Evolutionary conservation across 1,284 basidiomycete species (phyloP).

Genomic region (Trichosporon sp.): DNA sequence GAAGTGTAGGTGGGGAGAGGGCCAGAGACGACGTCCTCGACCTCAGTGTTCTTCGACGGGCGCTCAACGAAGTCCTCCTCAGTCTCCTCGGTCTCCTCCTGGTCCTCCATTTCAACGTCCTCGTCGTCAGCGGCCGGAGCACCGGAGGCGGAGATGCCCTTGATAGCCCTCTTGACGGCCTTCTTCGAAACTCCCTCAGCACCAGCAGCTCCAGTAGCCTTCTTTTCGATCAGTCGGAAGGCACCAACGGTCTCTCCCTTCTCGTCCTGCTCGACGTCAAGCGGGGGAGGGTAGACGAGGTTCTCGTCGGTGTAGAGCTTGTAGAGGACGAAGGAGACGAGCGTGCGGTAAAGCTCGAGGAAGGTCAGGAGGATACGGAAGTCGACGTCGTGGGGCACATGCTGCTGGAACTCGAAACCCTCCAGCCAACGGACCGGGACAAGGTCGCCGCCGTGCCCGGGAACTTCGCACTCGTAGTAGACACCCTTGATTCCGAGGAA

Average conservation of each 20-base stretch:
- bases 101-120: slow-evolving; percentile 41
- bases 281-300: slow-evolving; percentile 87
- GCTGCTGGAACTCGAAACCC: slow-evolving; percentile 96
- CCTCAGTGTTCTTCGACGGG: slow-evolving; percentile 57
- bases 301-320: slow-evolving; percentile 94
- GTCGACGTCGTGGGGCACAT: slow-evolving; percentile 90
- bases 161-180: slow-evolving; percentile 52
- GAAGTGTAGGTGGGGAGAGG: slow-evolving; percentile 73
- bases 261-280: slow-evolving; percentile 80
- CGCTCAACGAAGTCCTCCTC: slow-evolving; percentile 50
- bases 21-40: slow-evolving; percentile 50
- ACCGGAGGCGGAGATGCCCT: slow-evolving; percentile 44
- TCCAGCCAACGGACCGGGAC: slow-evolving; percentile 84
- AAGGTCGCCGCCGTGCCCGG: slow-evolving; percentile 66
- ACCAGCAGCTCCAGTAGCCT: slow-evolving; percentile 35
- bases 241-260: slow-evolving; percentile 85
- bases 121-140: slow-evolving; percentile 27
- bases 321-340: slow-evolving; percentile 93
- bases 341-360: slow-evolving; percentile 94
- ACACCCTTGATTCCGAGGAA: slow-evolving; percentile 98
- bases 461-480: slow-evolving; percentile 93
- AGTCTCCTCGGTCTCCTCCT: slow-evolving; percentile 37
- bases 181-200: slow-evolving; percentile 39
- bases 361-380: slow-evolving; percentile 97
- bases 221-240: slow-evolving; percentile 67